Conservation (phyloP, 2,329 filamentous ascomycete species). For the Aspergillus sp. region DNA sequence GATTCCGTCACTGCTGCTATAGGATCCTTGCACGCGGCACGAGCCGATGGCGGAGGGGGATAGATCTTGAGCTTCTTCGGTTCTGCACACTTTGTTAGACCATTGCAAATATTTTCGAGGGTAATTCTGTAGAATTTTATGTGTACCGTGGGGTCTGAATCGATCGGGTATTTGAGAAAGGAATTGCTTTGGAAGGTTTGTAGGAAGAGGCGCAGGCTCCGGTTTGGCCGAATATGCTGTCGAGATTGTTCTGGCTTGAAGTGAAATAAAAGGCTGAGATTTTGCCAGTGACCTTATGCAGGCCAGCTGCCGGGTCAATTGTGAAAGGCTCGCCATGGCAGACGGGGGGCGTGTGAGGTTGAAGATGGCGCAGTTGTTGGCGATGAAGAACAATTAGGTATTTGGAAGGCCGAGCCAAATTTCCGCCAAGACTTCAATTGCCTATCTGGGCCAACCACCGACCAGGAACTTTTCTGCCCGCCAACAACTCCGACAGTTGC, state of each 20-base stretch:
- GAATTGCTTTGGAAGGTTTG: constrained; percentile 43
- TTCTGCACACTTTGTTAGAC: constrained; percentile 24
- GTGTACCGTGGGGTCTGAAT: constrained; percentile 40
- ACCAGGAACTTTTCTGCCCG: constrained; percentile 31
- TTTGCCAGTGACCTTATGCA: constrained; percentile 65
- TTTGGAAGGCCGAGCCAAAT: constrained; percentile 35
- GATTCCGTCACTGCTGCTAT: constrained; percentile 65
- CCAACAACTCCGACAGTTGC: constrained; percentile 3
- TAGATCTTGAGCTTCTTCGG: constrained; percentile 54
- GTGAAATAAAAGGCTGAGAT: constrained; percentile 55
- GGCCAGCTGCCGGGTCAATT: constrained; percentile 65
- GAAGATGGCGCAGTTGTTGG: constrained; percentile 14
- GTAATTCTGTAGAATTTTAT: not conserved
- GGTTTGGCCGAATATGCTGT: constrained; percentile 48
- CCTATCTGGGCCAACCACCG: constrained; percentile 22
- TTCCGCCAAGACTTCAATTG: constrained; percentile 35
- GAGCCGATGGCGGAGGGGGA: constrained; percentile 46
- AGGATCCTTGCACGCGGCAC: constrained; percentile 55
- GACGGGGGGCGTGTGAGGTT: constrained; percentile 21
- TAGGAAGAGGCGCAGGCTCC: constrained; percentile 40
- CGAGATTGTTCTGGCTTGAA: constrained; percentile 52
- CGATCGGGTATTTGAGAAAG: constrained; percentile 43
- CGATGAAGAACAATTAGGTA: constrained; percentile 17
- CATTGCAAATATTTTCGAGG: not conserved
- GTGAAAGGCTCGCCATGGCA: constrained; percentile 62